A percentile compares a stretch with the other conserved stretches of the same genome.
Conservation (phyloP, 176 grass and related monocot genomes). For the Lolium rigidum region DNA sequence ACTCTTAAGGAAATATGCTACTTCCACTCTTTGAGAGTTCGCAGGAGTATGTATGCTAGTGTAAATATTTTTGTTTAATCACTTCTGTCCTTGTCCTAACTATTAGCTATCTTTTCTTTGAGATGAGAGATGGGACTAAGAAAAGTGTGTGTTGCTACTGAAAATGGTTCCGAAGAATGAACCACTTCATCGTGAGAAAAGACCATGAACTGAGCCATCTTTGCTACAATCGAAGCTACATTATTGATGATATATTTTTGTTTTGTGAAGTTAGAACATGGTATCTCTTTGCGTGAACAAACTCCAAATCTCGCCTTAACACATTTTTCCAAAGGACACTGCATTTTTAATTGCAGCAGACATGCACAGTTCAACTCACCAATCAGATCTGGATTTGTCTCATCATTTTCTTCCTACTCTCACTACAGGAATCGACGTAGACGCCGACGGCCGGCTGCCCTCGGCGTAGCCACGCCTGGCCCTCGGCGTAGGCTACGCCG, state of each 20-base stretch:
- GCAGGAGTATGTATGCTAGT: neutral
- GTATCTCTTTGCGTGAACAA: neutral
- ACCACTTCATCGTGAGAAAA: no score
- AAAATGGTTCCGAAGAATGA: neutral
- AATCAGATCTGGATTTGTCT: no score
- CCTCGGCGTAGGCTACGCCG: no score
- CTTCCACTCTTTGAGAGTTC: neutral
- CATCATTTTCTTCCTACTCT: no score
- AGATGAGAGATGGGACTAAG: neutral
- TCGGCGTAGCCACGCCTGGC: no score
- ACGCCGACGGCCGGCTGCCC: no score
- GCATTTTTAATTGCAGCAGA: no score
- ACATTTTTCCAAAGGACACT: no score
- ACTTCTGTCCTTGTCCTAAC: neutral
- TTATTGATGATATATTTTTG: neutral
- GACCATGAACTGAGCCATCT: no score
- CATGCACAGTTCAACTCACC: no score
- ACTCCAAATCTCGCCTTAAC: no score
- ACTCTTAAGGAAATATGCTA: slow-evolving; percentile 6
- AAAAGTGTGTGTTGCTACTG: slow-evolving; percentile 13
- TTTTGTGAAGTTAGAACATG: neutral
- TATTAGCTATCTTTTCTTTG: neutral
- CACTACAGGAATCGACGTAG: no score
- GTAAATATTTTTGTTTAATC: neutral
- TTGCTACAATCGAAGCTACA: neutral